Evolutionary conservation across 176 grass and related monocot species (phyloP).

Genomic region (Oryza officinalis): DNA sequence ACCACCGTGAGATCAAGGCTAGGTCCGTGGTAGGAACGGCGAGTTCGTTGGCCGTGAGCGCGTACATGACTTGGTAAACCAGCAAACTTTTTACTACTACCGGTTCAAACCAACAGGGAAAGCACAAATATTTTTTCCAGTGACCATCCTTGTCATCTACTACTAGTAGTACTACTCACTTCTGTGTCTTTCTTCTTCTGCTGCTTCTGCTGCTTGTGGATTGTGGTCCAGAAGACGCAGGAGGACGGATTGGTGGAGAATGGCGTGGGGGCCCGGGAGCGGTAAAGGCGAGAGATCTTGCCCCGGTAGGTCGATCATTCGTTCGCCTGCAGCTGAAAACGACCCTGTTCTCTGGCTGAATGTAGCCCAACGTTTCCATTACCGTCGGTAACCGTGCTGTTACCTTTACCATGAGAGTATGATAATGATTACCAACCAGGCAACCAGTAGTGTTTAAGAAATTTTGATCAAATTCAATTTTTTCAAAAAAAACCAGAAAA

Average conservation of each 20-base stretch:
- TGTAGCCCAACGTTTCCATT: too few relatives aligned
- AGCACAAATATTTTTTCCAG: slow-evolving; percentile 11
- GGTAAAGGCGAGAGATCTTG: slow-evolving; percentile 32
- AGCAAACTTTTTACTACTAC: slow-evolving; percentile 36
- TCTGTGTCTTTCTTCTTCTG: not conserved
- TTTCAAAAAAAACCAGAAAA: too few relatives aligned
- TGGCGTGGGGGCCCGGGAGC: not conserved
- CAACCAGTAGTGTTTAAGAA: too few relatives aligned
- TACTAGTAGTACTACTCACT: not conserved
- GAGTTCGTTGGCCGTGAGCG: slow-evolving; percentile 11
- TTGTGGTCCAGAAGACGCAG: slow-evolving; percentile 19
- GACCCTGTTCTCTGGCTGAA: slow-evolving; percentile 33
- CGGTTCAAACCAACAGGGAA: slow-evolving; percentile 39
- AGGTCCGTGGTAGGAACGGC: slow-evolving; percentile 13
- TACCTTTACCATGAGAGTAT: too few relatives aligned
- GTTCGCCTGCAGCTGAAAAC: slow-evolving; percentile 28
- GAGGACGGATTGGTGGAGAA: not conserved
- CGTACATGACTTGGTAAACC: slow-evolving; percentile 43
- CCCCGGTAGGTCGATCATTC: not conserved
- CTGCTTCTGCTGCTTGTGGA: not conserved
- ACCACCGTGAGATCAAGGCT: not conserved
- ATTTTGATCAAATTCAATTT: too few relatives aligned
- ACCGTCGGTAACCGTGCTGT: too few relatives aligned
- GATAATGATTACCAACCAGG: too few relatives aligned
- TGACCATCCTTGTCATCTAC: slow-evolving; percentile 10